Conservation (phyloP, 2,329 filamentous ascomycete species). For the Camillea tinctor region DNA sequence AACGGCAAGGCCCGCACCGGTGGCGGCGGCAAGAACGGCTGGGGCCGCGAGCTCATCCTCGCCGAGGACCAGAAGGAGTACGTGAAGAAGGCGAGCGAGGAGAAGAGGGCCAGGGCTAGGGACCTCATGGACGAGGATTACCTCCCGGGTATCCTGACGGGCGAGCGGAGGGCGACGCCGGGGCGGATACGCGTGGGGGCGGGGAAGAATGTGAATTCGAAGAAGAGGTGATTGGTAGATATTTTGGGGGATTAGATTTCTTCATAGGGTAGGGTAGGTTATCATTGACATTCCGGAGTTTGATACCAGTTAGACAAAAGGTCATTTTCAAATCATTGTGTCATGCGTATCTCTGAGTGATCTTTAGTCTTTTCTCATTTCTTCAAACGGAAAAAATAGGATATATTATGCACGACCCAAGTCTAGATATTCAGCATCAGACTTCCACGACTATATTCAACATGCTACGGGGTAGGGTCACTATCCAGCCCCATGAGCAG, state of each 20-base stretch:
- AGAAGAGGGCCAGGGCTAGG: slow-evolving; percentile 66
- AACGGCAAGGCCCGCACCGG: slow-evolving; percentile 68
- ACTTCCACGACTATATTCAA: no score
- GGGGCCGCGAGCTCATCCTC: slow-evolving; percentile 80
- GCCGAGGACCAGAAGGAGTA: slow-evolving; percentile 98
- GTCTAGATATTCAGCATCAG: no score
- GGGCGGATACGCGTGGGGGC: slow-evolving; percentile 79
- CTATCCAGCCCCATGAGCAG: no score
- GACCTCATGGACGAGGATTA: slow-evolving; percentile 97
- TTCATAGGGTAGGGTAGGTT: background rate
- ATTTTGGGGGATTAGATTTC: background rate
- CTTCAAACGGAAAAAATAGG: background rate
- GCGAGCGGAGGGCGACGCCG: slow-evolving; percentile 61
- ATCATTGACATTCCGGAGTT: background rate
- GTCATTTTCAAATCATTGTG: background rate
- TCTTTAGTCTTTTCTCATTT: background rate
- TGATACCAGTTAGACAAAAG: background rate
- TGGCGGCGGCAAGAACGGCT: slow-evolving; percentile 80
- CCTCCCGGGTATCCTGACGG: slow-evolving; percentile 79
- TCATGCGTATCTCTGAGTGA: background rate
- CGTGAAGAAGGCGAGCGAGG: slow-evolving; percentile 58
- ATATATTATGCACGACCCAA: background rate
- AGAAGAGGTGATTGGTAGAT: slow-evolving; percentile 51
- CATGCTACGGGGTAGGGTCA: no score
- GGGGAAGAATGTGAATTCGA: slow-evolving; percentile 82